These are phyloP conservation scores for Epichloe sibirici DNA, from an alignment of 2,329 filamentous ascomycete species.

Conservation along the genomic window DNA sequence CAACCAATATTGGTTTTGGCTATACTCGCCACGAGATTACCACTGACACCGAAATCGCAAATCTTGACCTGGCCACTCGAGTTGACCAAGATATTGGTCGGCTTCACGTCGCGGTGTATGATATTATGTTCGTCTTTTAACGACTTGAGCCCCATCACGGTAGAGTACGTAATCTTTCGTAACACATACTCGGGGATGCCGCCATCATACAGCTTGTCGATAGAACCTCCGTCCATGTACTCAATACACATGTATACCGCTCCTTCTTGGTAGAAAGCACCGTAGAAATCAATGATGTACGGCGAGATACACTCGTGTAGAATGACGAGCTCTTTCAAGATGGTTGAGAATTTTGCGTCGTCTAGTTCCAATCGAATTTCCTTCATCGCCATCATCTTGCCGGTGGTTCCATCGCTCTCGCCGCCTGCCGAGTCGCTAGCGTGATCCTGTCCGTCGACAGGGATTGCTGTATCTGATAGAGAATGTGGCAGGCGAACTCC, in stretches of 20 bases:
- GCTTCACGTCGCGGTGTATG: slow-evolving; percentile 96
- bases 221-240: slow-evolving; percentile 96
- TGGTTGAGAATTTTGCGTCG: slow-evolving; percentile 91
- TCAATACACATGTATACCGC: slow-evolving; percentile 99
- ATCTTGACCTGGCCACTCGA: slow-evolving; percentile 88
- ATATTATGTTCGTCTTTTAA: slow-evolving; percentile 98
- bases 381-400: slow-evolving; percentile 97
- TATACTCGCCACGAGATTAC: slow-evolving; percentile 92
- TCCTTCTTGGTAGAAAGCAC: slow-evolving; percentile 96
- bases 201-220: slow-evolving; percentile 87
- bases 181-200: slow-evolving; percentile 83
- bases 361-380: slow-evolving; percentile 93
- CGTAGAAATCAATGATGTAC: slow-evolving; percentile 97
- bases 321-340: slow-evolving; percentile 95
- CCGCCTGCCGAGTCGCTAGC: slow-evolving; percentile 18
- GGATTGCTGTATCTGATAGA: slow-evolving; percentile 22
- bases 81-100: slow-evolving; percentile 95
- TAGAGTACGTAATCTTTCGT: slow-evolving; percentile 80
- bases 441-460: slow-evolving; percentile 17
- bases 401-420: slow-evolving; percentile 40
- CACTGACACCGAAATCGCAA: slow-evolving; percentile 95
- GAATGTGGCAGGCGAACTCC: slow-evolving; percentile 28
- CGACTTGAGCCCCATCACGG: slow-evolving; percentile 80
- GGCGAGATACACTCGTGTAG: slow-evolving; percentile 89
- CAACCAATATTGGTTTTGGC: slow-evolving; percentile 98